Evolutionary conservation across 164 flowering plant genomes (phyloP), one percentile per base, ranked within the genome.

Genomic region (Kingdonia uniflora): DNA sequence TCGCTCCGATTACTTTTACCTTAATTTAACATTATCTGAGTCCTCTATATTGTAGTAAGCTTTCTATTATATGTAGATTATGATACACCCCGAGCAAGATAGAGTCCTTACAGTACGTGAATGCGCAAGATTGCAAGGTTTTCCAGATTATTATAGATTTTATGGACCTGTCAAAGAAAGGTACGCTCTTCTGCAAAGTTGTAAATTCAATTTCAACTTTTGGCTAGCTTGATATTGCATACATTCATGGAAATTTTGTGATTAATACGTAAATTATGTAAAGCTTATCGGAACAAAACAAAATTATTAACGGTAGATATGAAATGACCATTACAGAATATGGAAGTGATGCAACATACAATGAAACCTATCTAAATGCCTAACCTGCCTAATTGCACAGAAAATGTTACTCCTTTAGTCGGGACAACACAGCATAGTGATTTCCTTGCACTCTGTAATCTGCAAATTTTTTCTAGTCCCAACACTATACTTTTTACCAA

Each of bases 11-110:
- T 29, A 29, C 14, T 40, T 41, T 24, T 54, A 19, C 19, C 33
- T 26, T 41, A 21, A 19, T 13, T 29, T 15, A 24, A 3, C n/a
- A 8, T n/a, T 35, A 14, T 51, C 19, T 23, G 15, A 6, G 16
- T 33, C n/a, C 51, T 14, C 19, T 19, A 47, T 45, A 44, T 55
- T 55, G 15, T 43, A 23, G 16, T 52, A 40, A 29, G 37, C 11
- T 44, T 33, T 12, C 40, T 35, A 17, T 38, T 37, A 25, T 29
- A 2, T 64, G 19, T 48, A 80, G 90, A 70, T 51, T 5, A 51
- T 61, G 37, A 45, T 80, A 56, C 86, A 83, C 63, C 90, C 86
- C 0, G 79, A 78, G 50, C 84, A 83, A 65, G 84, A 80, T 59
- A 52, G 85, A 44, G 61, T 74, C 14, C 77, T 80, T 7, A 75